Percentiles rank a stretch among this genome's conserved stretches.
These are phyloP conservation scores for Thielaviopsis populi DNA, from an alignment of 2,329 filamentous ascomycete species.

Conservation along the genomic window DNA sequence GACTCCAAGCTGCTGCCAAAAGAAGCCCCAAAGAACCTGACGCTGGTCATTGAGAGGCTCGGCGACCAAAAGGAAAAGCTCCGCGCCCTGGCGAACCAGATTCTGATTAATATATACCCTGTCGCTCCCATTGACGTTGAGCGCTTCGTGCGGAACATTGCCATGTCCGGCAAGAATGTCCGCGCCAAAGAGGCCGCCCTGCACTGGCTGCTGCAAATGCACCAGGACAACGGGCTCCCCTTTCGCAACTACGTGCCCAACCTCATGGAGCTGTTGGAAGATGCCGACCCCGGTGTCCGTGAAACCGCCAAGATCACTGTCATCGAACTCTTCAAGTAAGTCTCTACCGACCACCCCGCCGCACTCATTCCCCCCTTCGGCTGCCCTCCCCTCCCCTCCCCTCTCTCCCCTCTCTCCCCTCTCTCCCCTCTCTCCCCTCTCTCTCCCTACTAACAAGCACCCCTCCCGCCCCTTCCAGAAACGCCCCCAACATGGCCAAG, in stretches of 20 bases:
- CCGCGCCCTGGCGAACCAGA: conserved; percentile 56
- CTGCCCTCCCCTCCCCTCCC: too few relatives aligned
- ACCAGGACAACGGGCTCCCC: conserved; percentile 59
- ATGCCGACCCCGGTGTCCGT: conserved; percentile 75
- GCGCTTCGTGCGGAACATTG: conserved; percentile 59
- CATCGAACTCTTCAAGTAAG: conserved; percentile 70
- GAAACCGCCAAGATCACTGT: conserved; percentile 71
- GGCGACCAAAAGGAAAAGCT: conserved; percentile 81
- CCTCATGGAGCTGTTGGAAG: conserved; percentile 76
- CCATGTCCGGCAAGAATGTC: conserved; percentile 65
- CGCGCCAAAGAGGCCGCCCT: conserved; percentile 74
- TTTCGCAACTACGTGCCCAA: conserved; percentile 73
- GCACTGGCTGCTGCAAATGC: conserved; percentile 77
- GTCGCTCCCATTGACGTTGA: conserved; percentile 61
- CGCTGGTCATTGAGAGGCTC: conserved; percentile 67
- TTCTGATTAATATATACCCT: conserved; percentile 62
- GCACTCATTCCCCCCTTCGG: too few relatives aligned
- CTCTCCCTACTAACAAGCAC: conserved; percentile 2
- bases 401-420: too few relatives aligned
- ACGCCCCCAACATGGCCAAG: conserved; percentile 68
- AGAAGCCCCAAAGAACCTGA: conserved; percentile 55
- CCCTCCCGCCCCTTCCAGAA: conserved; percentile 29
- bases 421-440: too few relatives aligned
- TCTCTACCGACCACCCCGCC: neutral
- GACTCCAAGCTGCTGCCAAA: conserved; percentile 59